Base-by-base conservation (phyloP, 257 asterid genomes). In the Nyctanthes arbortristis region DNA sequence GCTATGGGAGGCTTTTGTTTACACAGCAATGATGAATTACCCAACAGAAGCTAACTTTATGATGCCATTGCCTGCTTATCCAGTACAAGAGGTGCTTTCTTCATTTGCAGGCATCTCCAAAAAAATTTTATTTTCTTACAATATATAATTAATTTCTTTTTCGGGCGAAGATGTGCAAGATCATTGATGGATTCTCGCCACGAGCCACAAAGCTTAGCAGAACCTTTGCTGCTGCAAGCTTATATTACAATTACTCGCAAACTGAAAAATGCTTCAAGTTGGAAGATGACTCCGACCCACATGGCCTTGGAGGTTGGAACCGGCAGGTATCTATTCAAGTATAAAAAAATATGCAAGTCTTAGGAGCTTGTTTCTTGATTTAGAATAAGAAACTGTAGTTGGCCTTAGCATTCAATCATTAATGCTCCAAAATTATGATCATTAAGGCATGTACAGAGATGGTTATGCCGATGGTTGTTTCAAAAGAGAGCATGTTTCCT, bases 361-460 rank as follows among this genome's bases (percentile, higher is more conserved):
- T n/a, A n/a, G n/a, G n/a, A n/a, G n/a, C n/a, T n/a, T n/a, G n/a
- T n/a, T n/a, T n/a, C n/a, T n/a, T n/a, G n/a, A n/a, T n/a, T n/a
- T n/a, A n/a, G n/a, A n/a, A n/a, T n/a, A n/a, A n/a, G 35, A 8
- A 24, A 11, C 25, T 2, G 20, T 16, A 28, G 22, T 28, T 57
- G 63, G 63, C 13, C 7, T 14, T 10, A 12, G 14, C 22, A 63
- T 40, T 40, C 16, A 40, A n/a, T 45, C 70, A 63, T 69, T 11
- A 43, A 2, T 68, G 34, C 37, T 63, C 56, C 2, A 0, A 18
- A 66, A 58, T n/a, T 35, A 30, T 49, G 27, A 13, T 62, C 31
- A 9, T 78, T 60, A 74, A 87, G 95, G 91, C 95, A 40, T 90
- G 96, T 56, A 90, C 96, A 30, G 96, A 90, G 77, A 90, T 90